phyloP scores from a whole-genome alignment of 495 filamentous ascomycete genomes.

The Neurospora tetrasperma region DNA sequence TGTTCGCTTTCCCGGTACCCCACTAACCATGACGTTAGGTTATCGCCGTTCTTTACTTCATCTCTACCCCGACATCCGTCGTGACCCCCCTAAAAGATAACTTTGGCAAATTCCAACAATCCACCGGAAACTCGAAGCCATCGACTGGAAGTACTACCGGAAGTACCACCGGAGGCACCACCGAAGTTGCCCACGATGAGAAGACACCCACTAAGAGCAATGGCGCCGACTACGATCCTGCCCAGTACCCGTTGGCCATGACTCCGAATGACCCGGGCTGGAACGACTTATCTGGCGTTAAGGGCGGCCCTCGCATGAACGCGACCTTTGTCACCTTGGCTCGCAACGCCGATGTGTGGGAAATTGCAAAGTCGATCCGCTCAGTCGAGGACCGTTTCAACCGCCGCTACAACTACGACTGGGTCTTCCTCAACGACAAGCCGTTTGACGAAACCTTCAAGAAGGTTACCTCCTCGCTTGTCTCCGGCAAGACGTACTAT shows the following conservation, averaged over 20 bases:
- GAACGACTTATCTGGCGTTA: slow-evolving; percentile 41
- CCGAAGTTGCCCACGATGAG: slow-evolving; percentile 7
- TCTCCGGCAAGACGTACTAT: slow-evolving; percentile 86
- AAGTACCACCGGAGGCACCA: slow-evolving; percentile 9
- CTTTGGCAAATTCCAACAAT: background rate
- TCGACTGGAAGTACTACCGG: background rate
- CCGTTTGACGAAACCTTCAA: slow-evolving; percentile 89
- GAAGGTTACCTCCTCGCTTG: slow-evolving; percentile 75
- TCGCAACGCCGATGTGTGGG: slow-evolving; percentile 89
- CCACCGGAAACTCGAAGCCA: slow-evolving; percentile 1
- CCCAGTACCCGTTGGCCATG: slow-evolving; percentile 40
- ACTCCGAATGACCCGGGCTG: slow-evolving; percentile 35
- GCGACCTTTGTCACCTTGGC: slow-evolving; percentile 95
- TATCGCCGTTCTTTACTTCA: slow-evolving; percentile 65
- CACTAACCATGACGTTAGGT: slow-evolving; percentile 38
- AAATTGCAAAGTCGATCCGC: slow-evolving; percentile 88
- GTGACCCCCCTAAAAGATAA: slow-evolving; percentile 9
- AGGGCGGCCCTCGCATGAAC: slow-evolving; percentile 65
- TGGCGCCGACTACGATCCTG: slow-evolving; percentile 25
- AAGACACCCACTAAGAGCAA: slow-evolving; percentile 1
- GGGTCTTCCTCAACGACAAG: slow-evolving; percentile 96
- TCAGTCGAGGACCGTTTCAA: slow-evolving; percentile 98
- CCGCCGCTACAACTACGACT: slow-evolving; percentile 89
- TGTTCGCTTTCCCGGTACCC: background rate
- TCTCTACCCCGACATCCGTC: slow-evolving; percentile 56